Conservation (phyloP, 2,329 filamentous ascomycete species). For the Bertia moriformis region DNA sequence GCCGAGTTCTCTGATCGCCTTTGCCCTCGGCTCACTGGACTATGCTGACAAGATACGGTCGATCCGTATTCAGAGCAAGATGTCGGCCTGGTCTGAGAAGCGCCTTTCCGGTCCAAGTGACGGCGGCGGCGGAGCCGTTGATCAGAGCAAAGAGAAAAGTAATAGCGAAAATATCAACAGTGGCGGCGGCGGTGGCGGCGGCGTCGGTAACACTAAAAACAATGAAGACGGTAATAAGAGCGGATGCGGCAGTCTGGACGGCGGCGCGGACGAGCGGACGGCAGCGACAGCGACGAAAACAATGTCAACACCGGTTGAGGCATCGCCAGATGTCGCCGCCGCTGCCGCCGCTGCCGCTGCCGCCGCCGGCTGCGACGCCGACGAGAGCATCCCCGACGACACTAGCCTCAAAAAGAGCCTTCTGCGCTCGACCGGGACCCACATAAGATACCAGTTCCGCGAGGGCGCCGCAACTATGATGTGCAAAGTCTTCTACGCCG, state of each 20-base stretch:
- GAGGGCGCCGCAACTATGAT: constrained; percentile 89
- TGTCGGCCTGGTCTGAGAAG: constrained; percentile 15
- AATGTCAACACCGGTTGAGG: constrained; percentile 11
- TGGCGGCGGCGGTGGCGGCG: constrained; percentile 9
- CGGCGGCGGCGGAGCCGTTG: no score
- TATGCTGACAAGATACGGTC: constrained; percentile 67
- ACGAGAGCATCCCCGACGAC: constrained; percentile 35
- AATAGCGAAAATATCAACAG: constrained; percentile 17
- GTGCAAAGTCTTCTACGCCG: constrained; percentile 96
- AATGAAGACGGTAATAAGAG: constrained; percentile 2
- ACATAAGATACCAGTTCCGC: constrained; percentile 89
- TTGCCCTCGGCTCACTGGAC: constrained; percentile 75
- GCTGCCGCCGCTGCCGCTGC: constrained; percentile 8
- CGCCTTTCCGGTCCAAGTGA: constrained; percentile 14
- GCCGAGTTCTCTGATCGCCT: constrained; percentile 87
- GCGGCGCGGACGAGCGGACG: not conserved
- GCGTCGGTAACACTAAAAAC: constrained; percentile 13
- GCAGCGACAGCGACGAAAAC: no score
- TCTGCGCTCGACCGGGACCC: constrained; percentile 71
- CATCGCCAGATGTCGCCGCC: constrained; percentile 7
- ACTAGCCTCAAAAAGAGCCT: constrained; percentile 77
- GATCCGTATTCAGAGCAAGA: constrained; percentile 40
- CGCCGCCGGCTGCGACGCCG: constrained; percentile 17
- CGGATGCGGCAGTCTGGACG: not conserved
- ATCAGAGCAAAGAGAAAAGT: no score